phyloP scores from a whole-genome alignment of 2,329 filamentous ascomycete species.

The Rhytidhysteron rufulum region DNA sequence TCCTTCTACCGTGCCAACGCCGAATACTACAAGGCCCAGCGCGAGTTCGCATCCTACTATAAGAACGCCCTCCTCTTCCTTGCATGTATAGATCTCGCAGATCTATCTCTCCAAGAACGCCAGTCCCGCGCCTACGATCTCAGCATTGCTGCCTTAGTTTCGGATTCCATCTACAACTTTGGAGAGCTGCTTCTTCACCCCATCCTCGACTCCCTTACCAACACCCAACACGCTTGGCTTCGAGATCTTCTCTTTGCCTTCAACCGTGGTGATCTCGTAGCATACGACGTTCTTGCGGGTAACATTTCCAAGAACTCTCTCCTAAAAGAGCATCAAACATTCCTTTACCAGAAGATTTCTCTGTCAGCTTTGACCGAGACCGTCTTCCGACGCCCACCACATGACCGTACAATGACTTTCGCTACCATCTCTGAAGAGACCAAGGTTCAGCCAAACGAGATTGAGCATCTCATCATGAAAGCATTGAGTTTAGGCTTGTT shows the following conservation, averaged over 20 bases:
- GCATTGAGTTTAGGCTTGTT: constrained; percentile 90
- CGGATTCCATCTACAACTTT: constrained; percentile 97
- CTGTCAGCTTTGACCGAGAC: constrained; percentile 93
- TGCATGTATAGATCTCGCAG: constrained; percentile 82
- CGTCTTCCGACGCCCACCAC: constrained; percentile 91
- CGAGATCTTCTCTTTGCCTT: constrained; percentile 96
- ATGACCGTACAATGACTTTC: constrained; percentile 94
- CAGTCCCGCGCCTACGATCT: constrained; percentile 86
- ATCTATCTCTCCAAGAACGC: constrained; percentile 70
- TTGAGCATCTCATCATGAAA: constrained; percentile 99
- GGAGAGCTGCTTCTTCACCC: constrained; percentile 97
- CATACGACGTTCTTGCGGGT: constrained; percentile 77
- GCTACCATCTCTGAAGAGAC: constrained; percentile 84
- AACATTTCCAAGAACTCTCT: constrained; percentile 78
- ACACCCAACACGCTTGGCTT: constrained; percentile 78
- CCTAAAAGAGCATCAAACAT: constrained; percentile 72
- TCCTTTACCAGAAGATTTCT: constrained; percentile 96
- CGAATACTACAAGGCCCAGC: constrained; percentile 87
- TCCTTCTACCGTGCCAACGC: constrained; percentile 95
- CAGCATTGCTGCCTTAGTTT: constrained; percentile 85
- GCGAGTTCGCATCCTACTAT: constrained; percentile 95
- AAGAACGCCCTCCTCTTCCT: constrained; percentile 96
- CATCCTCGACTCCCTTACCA: constrained; percentile 79
- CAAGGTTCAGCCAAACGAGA: constrained; percentile 84
- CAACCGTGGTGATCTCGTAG: constrained; percentile 87